A percentile compares a stretch with the other conserved stretches of the same genome.
phyloP scores from a whole-genome alignment of 1,284 basidiomycete species.

The Earliella scabrosa region DNA sequence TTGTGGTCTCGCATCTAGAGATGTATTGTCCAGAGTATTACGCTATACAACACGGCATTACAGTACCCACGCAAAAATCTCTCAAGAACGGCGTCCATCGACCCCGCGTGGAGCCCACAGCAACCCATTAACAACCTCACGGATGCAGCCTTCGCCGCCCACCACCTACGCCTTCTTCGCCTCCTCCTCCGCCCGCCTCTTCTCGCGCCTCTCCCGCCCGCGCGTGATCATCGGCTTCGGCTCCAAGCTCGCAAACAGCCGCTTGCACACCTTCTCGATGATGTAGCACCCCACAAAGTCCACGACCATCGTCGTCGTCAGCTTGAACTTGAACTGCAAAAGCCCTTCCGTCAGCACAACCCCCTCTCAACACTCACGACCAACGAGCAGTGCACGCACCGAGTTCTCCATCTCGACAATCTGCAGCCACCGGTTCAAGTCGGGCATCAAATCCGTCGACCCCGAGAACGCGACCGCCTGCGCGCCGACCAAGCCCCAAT shows the following conservation, averaged over 20 bases:
- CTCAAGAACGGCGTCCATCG: background rate
- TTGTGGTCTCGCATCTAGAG: no score
- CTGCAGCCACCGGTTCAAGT: slow-evolving; percentile 96
- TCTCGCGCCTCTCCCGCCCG: slow-evolving; percentile 74
- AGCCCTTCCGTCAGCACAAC: background rate
- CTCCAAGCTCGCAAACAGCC: slow-evolving; percentile 87
- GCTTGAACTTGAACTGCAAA: slow-evolving; percentile 76
- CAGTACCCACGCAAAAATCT: slow-evolving; percentile 6
- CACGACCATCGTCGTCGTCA: slow-evolving; percentile 82
- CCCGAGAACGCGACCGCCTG: slow-evolving; percentile 91
- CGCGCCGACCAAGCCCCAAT: slow-evolving; percentile 88
- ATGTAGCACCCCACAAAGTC: slow-evolving; percentile 92
- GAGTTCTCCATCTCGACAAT: slow-evolving; percentile 87
- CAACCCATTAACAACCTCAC: no score
- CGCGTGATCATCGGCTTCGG: slow-evolving; percentile 86
- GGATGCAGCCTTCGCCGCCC: no score
- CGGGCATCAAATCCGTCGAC: slow-evolving; percentile 92
- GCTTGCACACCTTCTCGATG: slow-evolving; percentile 85
- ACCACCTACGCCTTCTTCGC: slow-evolving; percentile 18
- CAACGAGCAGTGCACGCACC: slow-evolving; percentile 50
- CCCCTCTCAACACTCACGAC: background rate
- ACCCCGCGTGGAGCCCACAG: no score
- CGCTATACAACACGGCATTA: slow-evolving; percentile 15
- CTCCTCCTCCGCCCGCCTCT: slow-evolving; percentile 22
- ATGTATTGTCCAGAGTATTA: slow-evolving; percentile 14